These are phyloP conservation scores for Globisporangium paroecandrum DNA, from an alignment of 352 stramenopile species.

Conservation along the genomic window DNA sequence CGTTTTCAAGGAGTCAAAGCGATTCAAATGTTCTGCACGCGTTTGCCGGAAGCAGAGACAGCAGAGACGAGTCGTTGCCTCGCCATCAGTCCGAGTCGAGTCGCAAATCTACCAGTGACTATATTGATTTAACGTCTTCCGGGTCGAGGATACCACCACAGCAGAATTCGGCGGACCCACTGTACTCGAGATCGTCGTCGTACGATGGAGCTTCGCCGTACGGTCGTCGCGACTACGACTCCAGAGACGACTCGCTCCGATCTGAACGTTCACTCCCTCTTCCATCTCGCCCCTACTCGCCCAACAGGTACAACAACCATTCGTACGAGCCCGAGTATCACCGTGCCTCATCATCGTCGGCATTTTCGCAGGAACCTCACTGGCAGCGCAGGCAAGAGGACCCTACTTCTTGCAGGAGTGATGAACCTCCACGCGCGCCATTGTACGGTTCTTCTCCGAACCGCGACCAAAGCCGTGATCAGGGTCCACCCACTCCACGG, in stretches of 20 bases:
- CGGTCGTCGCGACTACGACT: slow-evolving; percentile 15
- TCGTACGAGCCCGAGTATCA: slow-evolving; percentile 17
- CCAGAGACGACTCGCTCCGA: slow-evolving; percentile 13
- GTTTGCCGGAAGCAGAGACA: slow-evolving; percentile 8
- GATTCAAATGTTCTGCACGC: slow-evolving; percentile 14
- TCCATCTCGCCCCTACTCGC: slow-evolving; percentile 14
- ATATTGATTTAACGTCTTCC: slow-evolving; percentile 8
- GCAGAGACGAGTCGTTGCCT: slow-evolving; percentile 15
- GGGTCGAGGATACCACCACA: slow-evolving; percentile 15
- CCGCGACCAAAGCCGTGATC: background rate
- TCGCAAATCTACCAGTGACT: background rate
- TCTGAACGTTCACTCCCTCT: slow-evolving; percentile 18
- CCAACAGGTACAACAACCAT: slow-evolving; percentile 21
- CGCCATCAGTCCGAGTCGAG: slow-evolving; percentile 1
- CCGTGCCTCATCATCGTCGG: slow-evolving; percentile 13
- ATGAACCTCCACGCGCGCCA: slow-evolving; percentile 2
- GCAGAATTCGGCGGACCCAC: slow-evolving; percentile 6
- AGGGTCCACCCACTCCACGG: background rate
- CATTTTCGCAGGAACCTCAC: slow-evolving; percentile 6
- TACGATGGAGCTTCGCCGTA: slow-evolving; percentile 9
- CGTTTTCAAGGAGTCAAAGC: slow-evolving; percentile 18
- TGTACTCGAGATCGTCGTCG: slow-evolving; percentile 8
- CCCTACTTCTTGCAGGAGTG: background rate
- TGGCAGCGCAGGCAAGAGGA: slow-evolving; percentile 9
- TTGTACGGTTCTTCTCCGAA: background rate